Conservation (phyloP, 2,329 filamentous ascomycete genomes). For the Zymoseptoria pseudotritici region DNA sequence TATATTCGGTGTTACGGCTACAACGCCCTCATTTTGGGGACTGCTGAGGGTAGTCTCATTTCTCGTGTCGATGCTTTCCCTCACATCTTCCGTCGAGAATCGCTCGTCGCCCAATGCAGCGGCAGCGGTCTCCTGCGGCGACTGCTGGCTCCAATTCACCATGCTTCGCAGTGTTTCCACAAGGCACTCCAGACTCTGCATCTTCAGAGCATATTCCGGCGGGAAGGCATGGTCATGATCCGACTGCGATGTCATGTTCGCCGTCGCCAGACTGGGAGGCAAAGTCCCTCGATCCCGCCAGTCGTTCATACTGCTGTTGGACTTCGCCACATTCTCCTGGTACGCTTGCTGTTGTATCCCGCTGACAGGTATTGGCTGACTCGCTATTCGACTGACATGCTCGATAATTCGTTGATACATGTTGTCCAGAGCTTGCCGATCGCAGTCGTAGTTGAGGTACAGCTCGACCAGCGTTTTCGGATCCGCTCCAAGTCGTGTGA, state of each 20-base stretch:
- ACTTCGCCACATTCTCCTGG: constrained; percentile 64
- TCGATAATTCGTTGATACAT: constrained; percentile 94
- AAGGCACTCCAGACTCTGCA: constrained; percentile 77
- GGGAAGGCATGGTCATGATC: constrained; percentile 64
- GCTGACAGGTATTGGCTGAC: constrained; percentile 66
- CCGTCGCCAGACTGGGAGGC: constrained; percentile 76
- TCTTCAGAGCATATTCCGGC: constrained; percentile 84
- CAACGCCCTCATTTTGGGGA: constrained; percentile 7
- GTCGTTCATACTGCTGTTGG: constrained; percentile 44
- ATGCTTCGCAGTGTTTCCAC: constrained; percentile 84
- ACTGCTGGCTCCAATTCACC: constrained; percentile 83
- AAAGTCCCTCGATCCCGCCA: constrained; percentile 84
- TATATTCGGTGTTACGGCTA: constrained; percentile 42
- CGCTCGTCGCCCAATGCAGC: constrained; percentile 38
- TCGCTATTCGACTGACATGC: constrained; percentile 81
- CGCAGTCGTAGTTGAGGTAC: constrained; percentile 97
- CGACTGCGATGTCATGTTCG: constrained; percentile 52
- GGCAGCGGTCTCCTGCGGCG: constrained; percentile 43
- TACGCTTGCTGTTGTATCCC: constrained; percentile 76
- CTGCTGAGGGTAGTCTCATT: constrained; percentile 40
- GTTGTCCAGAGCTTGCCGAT: constrained; percentile 84
- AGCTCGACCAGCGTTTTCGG: constrained; percentile 85
- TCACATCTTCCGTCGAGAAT: constrained; percentile 51
- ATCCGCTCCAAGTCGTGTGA: constrained; percentile 77
- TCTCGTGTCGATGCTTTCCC: constrained; percentile 70